Base-by-base conservation (phyloP, 148 eudicot species). In the Vaccinium macrocarpon region DNA sequence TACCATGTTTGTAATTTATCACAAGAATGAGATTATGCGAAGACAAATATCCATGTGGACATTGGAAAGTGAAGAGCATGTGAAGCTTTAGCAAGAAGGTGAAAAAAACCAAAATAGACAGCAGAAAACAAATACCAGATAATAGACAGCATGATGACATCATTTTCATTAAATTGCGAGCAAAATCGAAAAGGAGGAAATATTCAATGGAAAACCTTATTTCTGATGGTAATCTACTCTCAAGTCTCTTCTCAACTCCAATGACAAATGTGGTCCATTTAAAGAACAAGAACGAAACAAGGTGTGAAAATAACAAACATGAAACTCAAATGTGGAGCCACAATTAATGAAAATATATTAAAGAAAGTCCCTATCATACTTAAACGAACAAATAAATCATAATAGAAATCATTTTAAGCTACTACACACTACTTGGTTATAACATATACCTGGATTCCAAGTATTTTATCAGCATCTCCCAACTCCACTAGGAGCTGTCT, bases 391-490 rank as follows among this genome's bases (percentile, higher is more conserved):
- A 14, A 16, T 27, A 48, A 5, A 35, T 27, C 18, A 48, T 56
- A 78, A 52, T 42, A 77, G 55, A 32, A 53, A 71, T 76, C 70
- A 49, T 27, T 51, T 25, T 32, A 71, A 32, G 35, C 35, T 23
- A 38, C 50, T 23, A 50, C 32, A 76, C 46, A 73, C 19, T 6
- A 82, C 61, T 68, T 80, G 25, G 25, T 18, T 49, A 12, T 32
- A 8, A 46, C 25, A 84, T 21, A 48, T 85, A 94, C 99, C 99
- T 97, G 99, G 88, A 97, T 92, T 82, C 99, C 99, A 84, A 97
- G 98, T 84, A 97, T 89, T 88, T 93, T 95, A 86, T 92, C 93
- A 84, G 88, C 91, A 90, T 91, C 90, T 64, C 98, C 98, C 51
- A 97, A 86, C 87, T 92, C 95, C 70, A 91, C 86, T 84, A 97